Conservation (phyloP, 352 stramenopile species). For the Phytophthora macrochlamydospora region DNA sequence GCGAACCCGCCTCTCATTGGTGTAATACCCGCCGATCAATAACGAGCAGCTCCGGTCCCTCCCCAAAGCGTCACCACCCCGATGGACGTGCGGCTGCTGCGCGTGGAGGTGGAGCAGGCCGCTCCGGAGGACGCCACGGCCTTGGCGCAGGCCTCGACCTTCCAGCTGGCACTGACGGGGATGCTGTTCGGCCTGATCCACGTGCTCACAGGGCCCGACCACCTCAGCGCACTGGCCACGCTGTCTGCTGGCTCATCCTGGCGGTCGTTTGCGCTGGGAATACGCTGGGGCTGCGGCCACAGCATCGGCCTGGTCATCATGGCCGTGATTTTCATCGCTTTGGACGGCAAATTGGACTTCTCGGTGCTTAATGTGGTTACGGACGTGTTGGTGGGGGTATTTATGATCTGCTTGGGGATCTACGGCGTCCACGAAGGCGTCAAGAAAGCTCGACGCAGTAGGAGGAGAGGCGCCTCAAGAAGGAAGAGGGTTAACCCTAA, state of each 20-base stretch:
- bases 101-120: conserved; percentile 36
- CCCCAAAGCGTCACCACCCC: too few species aligned
- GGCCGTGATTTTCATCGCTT: conserved; percentile 66
- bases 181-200: conserved; percentile 72
- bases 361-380: conserved; percentile 58
- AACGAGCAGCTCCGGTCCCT: too few species aligned
- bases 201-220: conserved; percentile 80
- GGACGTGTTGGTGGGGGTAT: conserved; percentile 66
- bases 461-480: conserved; percentile 22
- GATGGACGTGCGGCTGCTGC: conserved; percentile 21
- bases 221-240: conserved; percentile 87
- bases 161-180: conserved; percentile 50
- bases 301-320: conserved; percentile 82
- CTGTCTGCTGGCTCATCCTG: conserved; percentile 75
- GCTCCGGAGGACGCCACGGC: conserved; percentile 27
- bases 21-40: too few species aligned
- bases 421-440: conserved; percentile 75
- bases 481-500: conserved; percentile 17
- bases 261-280: conserved; percentile 78
- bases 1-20: too few species aligned
- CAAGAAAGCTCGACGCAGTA: conserved; percentile 46
- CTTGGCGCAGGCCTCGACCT: conserved; percentile 41
- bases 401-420: conserved; percentile 64
- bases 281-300: conserved; percentile 91
- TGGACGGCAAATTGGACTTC: conserved; percentile 64